Base-by-base conservation (phyloP, 352 stramenopile species). In the Globisporangium camurandrum region DNA sequence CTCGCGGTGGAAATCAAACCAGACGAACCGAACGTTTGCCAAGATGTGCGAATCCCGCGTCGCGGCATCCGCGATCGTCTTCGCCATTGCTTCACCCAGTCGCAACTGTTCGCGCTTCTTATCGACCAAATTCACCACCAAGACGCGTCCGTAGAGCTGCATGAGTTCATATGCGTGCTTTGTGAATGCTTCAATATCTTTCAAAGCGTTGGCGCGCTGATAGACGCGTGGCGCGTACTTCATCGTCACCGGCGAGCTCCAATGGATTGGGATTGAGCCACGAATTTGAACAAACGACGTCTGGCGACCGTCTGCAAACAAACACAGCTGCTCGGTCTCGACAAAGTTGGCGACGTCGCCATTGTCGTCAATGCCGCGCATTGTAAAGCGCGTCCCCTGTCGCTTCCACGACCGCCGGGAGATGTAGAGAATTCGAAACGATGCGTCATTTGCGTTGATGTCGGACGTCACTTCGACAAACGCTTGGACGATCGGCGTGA, bases 1-100 rank as follows among this genome's bases (percentile, higher is more conserved):
- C 65, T 98, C 93, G 26, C 87, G 79, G 67, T 99, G 96, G 64
- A 99, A 99, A 56, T 99, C 96, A 64, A 97, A 99, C 95, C 95
- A 98, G 31, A 98, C 74, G 46, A 72, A 66, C 24, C 73, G 71
- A 24, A 86, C 58, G 24, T 66, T 77, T 14, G 73, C 75, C 22
- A 87, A 53, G 34, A 87, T 75, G 45, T 87, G 75, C 38, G 75
- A 79, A 52, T 86, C 67, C 23, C 66, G 62, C 4, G 65, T 73
- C 14, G 74, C 68, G 12, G 75, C 71, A 16, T 69, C 50, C 0
- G 66, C 65, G 30, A 85, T 59, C 10, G 67, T 81, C 51, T 85
- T 85, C 36, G 97, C 89, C 66, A 97, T 95, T 9, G 84, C 72
- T 45, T 89, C 71, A 36, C 93, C 95, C 26, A 98, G 64, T 58